Percentiles rank a stretch among this genome's conserved stretches.
phyloP scores from a whole-genome alignment of 371 early-diverging fungal species.

The Cokeromyces recurvatus region DNA sequence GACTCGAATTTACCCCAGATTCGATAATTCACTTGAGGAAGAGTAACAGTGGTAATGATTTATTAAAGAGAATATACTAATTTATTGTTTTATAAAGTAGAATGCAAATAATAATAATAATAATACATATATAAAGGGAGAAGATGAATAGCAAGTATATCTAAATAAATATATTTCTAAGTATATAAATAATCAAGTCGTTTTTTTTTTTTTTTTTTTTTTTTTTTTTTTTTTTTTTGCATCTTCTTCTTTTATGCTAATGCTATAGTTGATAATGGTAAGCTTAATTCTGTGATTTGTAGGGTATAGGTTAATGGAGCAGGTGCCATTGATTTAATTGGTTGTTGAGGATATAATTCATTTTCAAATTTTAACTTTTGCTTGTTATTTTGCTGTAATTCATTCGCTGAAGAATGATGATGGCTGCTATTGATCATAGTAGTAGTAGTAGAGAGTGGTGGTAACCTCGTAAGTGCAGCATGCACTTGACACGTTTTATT shows the following conservation, averaged over 20 bases:
- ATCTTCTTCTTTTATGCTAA: too few relatives aligned
- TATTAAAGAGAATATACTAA: neutral
- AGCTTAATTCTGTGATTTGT: slow-evolving; percentile 37
- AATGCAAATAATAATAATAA: too few relatives aligned
- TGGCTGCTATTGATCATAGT: too few relatives aligned
- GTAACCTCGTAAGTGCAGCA: slow-evolving; percentile 29
- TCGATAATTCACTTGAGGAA: slow-evolving; percentile 3
- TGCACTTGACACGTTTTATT: slow-evolving; percentile 32
- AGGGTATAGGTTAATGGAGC: slow-evolving; percentile 33
- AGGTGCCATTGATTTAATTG: slow-evolving; percentile 25
- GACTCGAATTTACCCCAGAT: slow-evolving; percentile 11
- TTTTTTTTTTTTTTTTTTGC: neutral
- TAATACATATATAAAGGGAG: too few relatives aligned
- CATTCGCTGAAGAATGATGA: too few relatives aligned
- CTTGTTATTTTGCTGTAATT: too few relatives aligned
- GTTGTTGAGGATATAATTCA: neutral
- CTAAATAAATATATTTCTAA: neutral
- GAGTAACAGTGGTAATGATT: too few relatives aligned
- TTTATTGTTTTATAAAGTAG: too few relatives aligned
- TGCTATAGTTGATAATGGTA: slow-evolving; percentile 39
- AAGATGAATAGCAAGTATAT: neutral
- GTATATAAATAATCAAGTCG: too few relatives aligned
- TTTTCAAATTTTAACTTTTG: slow-evolving; percentile 19
- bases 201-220: slow-evolving; percentile 2
- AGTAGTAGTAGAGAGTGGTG: too few relatives aligned